Evolutionary conservation across 2,329 filamentous ascomycete genomes (phyloP), one percentile per base, ranked within the genome.

Genomic region (Diaporthe velutina): DNA sequence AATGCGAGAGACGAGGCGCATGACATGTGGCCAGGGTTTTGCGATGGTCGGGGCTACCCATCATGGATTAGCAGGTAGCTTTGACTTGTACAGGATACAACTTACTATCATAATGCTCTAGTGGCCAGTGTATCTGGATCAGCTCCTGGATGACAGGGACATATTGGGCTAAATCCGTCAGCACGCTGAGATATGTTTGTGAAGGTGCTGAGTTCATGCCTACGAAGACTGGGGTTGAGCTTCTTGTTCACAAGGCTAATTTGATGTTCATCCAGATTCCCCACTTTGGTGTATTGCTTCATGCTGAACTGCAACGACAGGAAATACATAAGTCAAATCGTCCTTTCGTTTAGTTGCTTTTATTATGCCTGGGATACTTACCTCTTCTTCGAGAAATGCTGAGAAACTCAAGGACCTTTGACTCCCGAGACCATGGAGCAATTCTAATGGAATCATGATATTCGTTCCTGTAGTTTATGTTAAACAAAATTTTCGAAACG

Each of bases 1-100:
- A n/a, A 61, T 42, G 13, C 57, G 35, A 15, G 57, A 61, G 35
- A 42, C 35, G 3, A 61, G 57, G 5, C 57, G 57, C 57, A 61
- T 61, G 35, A 61, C 57, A 61, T 61, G 57, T 2, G 57, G 35
- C 57, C 57, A 61, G 57, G 57, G 57, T 7, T 61, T 61, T 28
- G 57, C 42, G n/a, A 8, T 61, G 13, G 57, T 42, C 2, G n/a
- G n/a, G 22, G 2, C 57, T 61, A 8, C 28, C 5, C n/a, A 42
- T 9, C 2, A 2, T 28, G 17, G 13, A 19, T 61, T 10, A 61
- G 57, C 12, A 60, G n/a, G 0, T 10, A 15, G 12, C 15, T 40
- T 17, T 3, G 22, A 35, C 3, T 35, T 22, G 8, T 19, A 17
- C 13, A 7, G 2, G 2, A 3, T n/a, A n/a, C n/a, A 38, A 28